Evolutionary conservation across 495 filamentous ascomycete genomes (phyloP).

Genomic region (Neurospora sp.): DNA sequence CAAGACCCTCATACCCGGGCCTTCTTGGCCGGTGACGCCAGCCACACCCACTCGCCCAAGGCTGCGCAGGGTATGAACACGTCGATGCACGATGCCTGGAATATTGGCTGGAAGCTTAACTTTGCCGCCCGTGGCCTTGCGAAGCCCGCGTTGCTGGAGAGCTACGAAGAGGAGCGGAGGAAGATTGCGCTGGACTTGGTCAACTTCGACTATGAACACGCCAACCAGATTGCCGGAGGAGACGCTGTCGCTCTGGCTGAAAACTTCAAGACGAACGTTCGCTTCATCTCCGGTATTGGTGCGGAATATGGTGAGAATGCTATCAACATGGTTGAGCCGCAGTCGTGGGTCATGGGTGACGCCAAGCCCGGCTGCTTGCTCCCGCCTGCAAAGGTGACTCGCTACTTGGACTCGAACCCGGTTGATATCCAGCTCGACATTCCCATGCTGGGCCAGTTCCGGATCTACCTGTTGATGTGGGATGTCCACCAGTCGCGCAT

Average conservation of each 20-base stretch:
- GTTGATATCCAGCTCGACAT: slow-evolving; percentile 64
- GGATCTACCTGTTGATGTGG: slow-evolving; percentile 53
- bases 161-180: slow-evolving; percentile 55
- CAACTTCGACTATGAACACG: slow-evolving; percentile 54
- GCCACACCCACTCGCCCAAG: slow-evolving; percentile 67
- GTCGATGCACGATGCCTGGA: slow-evolving; percentile 67
- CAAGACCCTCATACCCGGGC: slow-evolving; percentile 42
- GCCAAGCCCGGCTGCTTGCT: slow-evolving; percentile 49
- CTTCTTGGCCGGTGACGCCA: slow-evolving; percentile 66
- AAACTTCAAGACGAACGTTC: slow-evolving; percentile 56
- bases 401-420: slow-evolving; percentile 61
- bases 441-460: slow-evolving; percentile 59
- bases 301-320: slow-evolving; percentile 50
- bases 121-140: slow-evolving; percentile 49
- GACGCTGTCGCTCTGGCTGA: slow-evolving; percentile 46
- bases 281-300: slow-evolving; percentile 57
- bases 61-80: slow-evolving; percentile 75
- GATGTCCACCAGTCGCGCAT: slow-evolving; percentile 39
- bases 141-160: slow-evolving; percentile 43
- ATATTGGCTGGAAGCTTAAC: slow-evolving; percentile 67
- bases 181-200: slow-evolving; percentile 55
- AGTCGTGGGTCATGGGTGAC: slow-evolving; percentile 33
- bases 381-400: slow-evolving; percentile 51
- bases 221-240: slow-evolving; percentile 47
- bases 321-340: slow-evolving; percentile 37